Evolutionary conservation across 1,284 basidiomycete genomes (phyloP).

Genomic region (Apiotrichum domesticum): DNA sequence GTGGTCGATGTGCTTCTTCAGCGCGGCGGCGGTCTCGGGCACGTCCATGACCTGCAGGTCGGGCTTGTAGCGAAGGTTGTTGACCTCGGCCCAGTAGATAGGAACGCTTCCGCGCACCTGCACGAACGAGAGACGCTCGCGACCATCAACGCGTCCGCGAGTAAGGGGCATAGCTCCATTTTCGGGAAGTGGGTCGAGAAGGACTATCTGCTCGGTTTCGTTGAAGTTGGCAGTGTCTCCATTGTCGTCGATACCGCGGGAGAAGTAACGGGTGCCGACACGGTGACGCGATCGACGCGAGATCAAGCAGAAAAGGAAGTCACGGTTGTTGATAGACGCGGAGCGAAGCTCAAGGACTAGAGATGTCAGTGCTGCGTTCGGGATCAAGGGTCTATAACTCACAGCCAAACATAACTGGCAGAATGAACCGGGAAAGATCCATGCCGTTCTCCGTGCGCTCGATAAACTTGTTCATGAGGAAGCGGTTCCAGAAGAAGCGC

Average conservation of each 20-base stretch:
- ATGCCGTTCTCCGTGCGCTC: slow-evolving; percentile 41
- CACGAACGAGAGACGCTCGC: slow-evolving; percentile 65
- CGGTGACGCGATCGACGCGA: slow-evolving; percentile 88
- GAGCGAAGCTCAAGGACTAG: slow-evolving; percentile 82
- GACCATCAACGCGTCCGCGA: slow-evolving; percentile 48
- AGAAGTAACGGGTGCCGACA: slow-evolving; percentile 95
- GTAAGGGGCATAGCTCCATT: slow-evolving; percentile 22
- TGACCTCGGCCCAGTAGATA: slow-evolving; percentile 94
- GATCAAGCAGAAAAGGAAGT: slow-evolving; percentile 80
- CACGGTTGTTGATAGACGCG: slow-evolving; percentile 67
- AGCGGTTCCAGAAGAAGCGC: slow-evolving; percentile 98
- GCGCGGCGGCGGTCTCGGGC: slow-evolving; percentile 69
- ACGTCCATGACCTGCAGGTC: slow-evolving; percentile 95
- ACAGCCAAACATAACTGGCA: slow-evolving; percentile 91
- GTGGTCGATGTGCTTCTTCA: slow-evolving; percentile 68
- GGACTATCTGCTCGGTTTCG: slow-evolving; percentile 87
- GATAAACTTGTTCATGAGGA: slow-evolving; percentile 47
- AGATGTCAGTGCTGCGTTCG: slow-evolving; percentile 3
- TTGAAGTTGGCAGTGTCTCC: slow-evolving; percentile 75
- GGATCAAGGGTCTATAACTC: slow-evolving; percentile 31
- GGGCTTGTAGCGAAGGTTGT: slow-evolving; percentile 92
- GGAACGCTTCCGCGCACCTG: slow-evolving; percentile 93
- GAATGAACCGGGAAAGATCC: slow-evolving; percentile 70
- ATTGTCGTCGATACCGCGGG: slow-evolving; percentile 76
- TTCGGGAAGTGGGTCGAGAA: slow-evolving; percentile 58